phyloP scores from a whole-genome alignment of 257 asterid genomes.

The Solanum sejunctum region DNA sequence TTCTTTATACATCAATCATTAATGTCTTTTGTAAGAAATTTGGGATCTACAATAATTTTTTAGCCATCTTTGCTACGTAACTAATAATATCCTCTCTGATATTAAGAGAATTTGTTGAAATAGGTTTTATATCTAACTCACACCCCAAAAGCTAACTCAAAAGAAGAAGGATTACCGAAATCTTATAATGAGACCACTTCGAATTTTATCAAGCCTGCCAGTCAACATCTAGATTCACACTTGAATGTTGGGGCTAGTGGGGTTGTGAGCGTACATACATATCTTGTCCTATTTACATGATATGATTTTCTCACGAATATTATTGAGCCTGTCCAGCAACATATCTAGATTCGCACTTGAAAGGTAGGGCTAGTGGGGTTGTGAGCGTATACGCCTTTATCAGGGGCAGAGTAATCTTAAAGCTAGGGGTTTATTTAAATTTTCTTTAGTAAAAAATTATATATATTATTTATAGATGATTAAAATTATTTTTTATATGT shows the following conservation, averaged over 20 bases:
- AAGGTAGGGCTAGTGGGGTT: neutral
- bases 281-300: neutral
- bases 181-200: no score
- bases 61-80: neutral
- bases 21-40: neutral
- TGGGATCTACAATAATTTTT: neutral
- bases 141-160: no score
- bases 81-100: neutral
- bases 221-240: neutral
- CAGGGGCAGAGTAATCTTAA: no score
- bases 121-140: no score
- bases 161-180: no score
- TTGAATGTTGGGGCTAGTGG: neutral
- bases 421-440: no score
- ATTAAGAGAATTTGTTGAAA: neutral
- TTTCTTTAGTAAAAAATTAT: no score
- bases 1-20: constrained; percentile 10
- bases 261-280: neutral
- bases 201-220: neutral
- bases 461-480: no score
- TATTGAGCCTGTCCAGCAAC: neutral
- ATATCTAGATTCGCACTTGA: neutral
- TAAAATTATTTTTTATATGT: no score
- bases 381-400: neutral
- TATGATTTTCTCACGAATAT: neutral